Conservation (phyloP, 1,139 yeast species). For the Sugiyamaella xylanicola region DNA sequence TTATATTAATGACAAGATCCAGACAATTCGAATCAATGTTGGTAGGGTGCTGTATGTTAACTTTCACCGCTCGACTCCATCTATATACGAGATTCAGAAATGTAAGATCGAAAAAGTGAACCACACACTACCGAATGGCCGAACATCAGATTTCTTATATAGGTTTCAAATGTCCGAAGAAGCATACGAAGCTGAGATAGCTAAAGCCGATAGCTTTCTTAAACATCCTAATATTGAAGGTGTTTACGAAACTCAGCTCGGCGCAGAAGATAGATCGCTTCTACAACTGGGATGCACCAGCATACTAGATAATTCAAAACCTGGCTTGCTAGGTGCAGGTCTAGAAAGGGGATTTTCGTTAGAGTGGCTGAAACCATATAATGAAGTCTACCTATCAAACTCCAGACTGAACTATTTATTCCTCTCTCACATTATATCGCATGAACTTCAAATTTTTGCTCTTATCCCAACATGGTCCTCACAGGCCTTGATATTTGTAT, state of each 20-base stretch:
- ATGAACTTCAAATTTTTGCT: conserved; percentile 74
- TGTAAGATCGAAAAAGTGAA: conserved; percentile 63
- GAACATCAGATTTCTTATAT: conserved; percentile 57
- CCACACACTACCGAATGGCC: conserved; percentile 72
- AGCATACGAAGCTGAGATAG: conserved; percentile 57
- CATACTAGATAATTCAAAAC: conserved; percentile 63
- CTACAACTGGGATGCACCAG: conserved; percentile 77
- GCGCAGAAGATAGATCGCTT: conserved; percentile 69
- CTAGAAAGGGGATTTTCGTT: conserved; percentile 79
- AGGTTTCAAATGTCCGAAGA: conserved; percentile 69
- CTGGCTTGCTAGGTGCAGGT: conserved; percentile 88
- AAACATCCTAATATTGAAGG: conserved; percentile 67
- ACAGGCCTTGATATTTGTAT: conserved; percentile 55
- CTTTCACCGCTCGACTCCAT: conserved; percentile 47
- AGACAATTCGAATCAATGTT: conserved; percentile 68
- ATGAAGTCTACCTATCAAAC: conserved; percentile 51
- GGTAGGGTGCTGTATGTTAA: conserved; percentile 74
- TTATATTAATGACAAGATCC: conserved; percentile 69
- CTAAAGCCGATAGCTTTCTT: conserved; percentile 63
- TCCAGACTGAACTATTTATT: conserved; percentile 65
- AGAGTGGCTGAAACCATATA: conserved; percentile 48
- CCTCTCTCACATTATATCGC: conserved; percentile 70
- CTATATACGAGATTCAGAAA: conserved; percentile 23
- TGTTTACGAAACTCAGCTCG: conserved; percentile 74
- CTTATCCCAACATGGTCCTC: conserved; percentile 69